A percentile compares a stretch with the other conserved stretches of the same genome.
phyloP scores from a whole-genome alignment of 768 basidiomycete species.

The Termitomyces sp. region DNA sequence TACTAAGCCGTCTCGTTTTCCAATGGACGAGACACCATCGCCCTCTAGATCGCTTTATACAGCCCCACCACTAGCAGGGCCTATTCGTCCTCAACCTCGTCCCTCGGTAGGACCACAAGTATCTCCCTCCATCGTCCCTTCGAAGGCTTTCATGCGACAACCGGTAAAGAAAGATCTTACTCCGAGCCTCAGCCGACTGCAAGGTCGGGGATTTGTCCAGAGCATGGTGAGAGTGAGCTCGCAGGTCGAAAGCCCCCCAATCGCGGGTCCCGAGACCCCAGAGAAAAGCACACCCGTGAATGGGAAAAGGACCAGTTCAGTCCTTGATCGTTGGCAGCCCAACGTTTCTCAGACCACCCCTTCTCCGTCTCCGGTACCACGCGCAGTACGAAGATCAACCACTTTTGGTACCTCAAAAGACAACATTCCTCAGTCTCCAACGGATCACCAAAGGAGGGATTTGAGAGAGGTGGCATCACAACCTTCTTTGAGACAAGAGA shows the following conservation, averaged over 20 bases:
- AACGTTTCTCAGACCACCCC: conserved; percentile 23
- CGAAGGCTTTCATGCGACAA: conserved; percentile 57
- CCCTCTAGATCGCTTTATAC: conserved; percentile 29
- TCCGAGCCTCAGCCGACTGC: conserved; percentile 75
- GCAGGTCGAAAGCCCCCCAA: conserved; percentile 40
- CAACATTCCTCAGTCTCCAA: conserved; percentile 15
- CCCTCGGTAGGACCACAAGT: conserved; percentile 39
- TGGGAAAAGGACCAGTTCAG: conserved; percentile 40
- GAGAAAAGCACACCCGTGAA: conserved; percentile 26
- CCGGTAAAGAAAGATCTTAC: conserved; percentile 64
- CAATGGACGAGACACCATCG: conserved; percentile 20
- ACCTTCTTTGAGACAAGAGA: conserved; percentile 9
- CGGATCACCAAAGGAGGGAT: not conserved
- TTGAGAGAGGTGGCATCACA: conserved; percentile 24
- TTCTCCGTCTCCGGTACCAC: conserved; percentile 37
- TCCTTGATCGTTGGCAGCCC: conserved; percentile 71
- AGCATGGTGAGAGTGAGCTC: conserved; percentile 72
- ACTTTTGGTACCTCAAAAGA: conserved; percentile 25
- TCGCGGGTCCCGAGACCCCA: conserved; percentile 25
- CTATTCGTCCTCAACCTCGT: conserved; percentile 47
- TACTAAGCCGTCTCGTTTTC: conserved; percentile 22
- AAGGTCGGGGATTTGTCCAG: conserved; percentile 85
- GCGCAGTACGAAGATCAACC: conserved; percentile 34
- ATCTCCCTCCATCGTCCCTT: conserved; percentile 37
- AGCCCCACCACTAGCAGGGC: conserved; percentile 44